Conservation (phyloP, 2,329 filamentous ascomycete species). For the Peltaster fructicola region DNA sequence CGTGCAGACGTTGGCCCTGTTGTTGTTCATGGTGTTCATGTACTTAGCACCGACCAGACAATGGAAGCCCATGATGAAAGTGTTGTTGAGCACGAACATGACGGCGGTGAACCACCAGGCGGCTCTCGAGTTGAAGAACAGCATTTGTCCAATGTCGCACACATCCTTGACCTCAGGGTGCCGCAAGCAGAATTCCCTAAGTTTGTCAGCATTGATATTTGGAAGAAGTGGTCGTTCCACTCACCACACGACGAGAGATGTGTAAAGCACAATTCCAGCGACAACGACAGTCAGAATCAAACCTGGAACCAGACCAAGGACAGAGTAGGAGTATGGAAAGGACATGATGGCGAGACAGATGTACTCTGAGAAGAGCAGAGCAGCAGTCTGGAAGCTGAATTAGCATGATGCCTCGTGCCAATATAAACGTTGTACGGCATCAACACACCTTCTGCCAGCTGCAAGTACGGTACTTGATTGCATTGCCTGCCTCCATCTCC, state of each 20-base stretch:
- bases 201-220: constrained; percentile 11
- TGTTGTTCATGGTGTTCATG: constrained; percentile 64
- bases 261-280: constrained; percentile 67
- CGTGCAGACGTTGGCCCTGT: constrained; percentile 54
- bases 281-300: constrained; percentile 68
- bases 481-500: constrained; percentile 55
- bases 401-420: neutral
- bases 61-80: constrained; percentile 69
- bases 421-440: neutral
- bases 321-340: constrained; percentile 82
- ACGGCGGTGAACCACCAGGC: constrained; percentile 50
- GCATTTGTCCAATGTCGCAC: constrained; percentile 87
- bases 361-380: constrained; percentile 82
- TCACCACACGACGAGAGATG: constrained; percentile 49
- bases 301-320: constrained; percentile 72
- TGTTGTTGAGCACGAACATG: constrained; percentile 92
- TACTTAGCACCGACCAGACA: constrained; percentile 74
- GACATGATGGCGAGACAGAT: constrained; percentile 91
- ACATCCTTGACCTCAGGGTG: constrained; percentile 86
- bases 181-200: constrained; percentile 73
- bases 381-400: constrained; percentile 46
- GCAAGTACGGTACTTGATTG: constrained; percentile 84
- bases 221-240: constrained; percentile 7
- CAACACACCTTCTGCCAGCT: constrained; percentile 64
- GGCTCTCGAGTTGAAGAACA: constrained; percentile 73